Conservation (phyloP, 2,329 filamentous ascomycete species). For the Corynespora cassiicola region DNA sequence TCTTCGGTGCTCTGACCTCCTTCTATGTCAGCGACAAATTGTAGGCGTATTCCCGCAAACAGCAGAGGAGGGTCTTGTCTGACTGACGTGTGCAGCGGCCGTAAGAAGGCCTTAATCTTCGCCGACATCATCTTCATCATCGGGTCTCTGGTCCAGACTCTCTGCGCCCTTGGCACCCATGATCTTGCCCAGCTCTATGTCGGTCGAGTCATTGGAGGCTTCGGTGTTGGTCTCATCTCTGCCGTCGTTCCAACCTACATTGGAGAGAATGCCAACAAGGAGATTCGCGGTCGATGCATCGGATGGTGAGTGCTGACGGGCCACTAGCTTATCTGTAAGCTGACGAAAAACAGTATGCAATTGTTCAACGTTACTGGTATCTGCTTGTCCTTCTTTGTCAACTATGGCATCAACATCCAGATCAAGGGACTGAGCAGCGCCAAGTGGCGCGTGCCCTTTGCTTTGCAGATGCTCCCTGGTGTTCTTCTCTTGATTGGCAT, state of each 20-base stretch:
- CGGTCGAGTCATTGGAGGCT: constrained; percentile 52
- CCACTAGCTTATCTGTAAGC: neutral
- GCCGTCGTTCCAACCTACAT: constrained; percentile 54
- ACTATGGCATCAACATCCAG: constrained; percentile 57
- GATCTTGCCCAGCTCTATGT: constrained; percentile 49
- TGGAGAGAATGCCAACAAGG: constrained; percentile 53
- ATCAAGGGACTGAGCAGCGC: constrained; percentile 51
- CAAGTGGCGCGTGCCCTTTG: constrained; percentile 63
- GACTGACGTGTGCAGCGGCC: constrained; percentile 30
- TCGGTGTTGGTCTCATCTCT: constrained; percentile 51
- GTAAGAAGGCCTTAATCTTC: constrained; percentile 49
- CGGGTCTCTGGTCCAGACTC: constrained; percentile 50
- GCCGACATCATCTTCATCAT: constrained; percentile 52
- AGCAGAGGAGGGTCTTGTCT: neutral
- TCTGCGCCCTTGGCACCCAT: constrained; percentile 41
- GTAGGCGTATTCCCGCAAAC: constrained; percentile 7
- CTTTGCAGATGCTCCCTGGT: constrained; percentile 60
- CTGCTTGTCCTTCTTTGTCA: constrained; percentile 60
- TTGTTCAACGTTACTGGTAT: constrained; percentile 54
- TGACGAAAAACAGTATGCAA: constrained; percentile 33
- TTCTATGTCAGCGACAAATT: constrained; percentile 52
- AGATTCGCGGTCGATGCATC: constrained; percentile 47
- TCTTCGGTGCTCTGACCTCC: constrained; percentile 51
- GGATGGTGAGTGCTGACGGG: constrained; percentile 34
- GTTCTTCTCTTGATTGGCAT: constrained; percentile 57